Evolutionary conservation across 441 rosid genomes (phyloP).

Genomic region (Kokia cookei): DNA sequence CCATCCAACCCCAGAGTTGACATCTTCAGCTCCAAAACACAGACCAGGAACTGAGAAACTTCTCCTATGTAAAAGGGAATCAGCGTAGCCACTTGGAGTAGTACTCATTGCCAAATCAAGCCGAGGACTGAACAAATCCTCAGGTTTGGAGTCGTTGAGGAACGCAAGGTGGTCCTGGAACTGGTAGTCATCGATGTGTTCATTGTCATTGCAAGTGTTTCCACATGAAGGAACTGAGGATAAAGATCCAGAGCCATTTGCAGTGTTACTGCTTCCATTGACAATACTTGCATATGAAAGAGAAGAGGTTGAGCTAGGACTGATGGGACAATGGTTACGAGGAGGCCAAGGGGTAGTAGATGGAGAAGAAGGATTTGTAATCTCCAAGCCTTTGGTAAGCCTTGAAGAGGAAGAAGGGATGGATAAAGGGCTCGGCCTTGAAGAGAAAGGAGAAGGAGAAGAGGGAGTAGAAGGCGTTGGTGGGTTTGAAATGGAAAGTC

Average conservation of each 20-base stretch:
- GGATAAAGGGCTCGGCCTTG: conserved; percentile 16
- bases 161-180: conserved; percentile 33
- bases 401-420: conserved; percentile 8
- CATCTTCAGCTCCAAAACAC: conserved; percentile 37
- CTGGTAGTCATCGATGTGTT: conserved; percentile 22
- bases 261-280: conserved; percentile 22
- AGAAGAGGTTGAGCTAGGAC: conserved; percentile 11
- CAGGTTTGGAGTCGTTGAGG: conserved; percentile 25
- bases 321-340: no score
- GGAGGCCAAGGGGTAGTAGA: conserved; percentile 18
- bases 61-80: conserved; percentile 23
- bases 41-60: conserved; percentile 33
- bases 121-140: conserved; percentile 21
- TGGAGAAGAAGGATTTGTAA: conserved; percentile 24
- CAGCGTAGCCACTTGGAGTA: conserved; percentile 11
- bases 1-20: conserved; percentile 29
- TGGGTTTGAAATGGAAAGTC: conserved; percentile 14
- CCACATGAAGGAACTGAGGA: conserved; percentile 2
- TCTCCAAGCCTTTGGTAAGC: conserved; percentile 16
- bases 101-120: conserved; percentile 24
- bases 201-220: conserved; percentile 6
- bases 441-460: conserved; percentile 8
- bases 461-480: conserved; percentile 20
- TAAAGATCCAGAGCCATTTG: conserved; percentile 17
- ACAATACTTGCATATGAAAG: conserved; percentile 44